A percentile compares a stretch with the other conserved stretches of the same genome.
Conservation (phyloP, 345 rosid genomes). For the Anacardium occidentale region DNA sequence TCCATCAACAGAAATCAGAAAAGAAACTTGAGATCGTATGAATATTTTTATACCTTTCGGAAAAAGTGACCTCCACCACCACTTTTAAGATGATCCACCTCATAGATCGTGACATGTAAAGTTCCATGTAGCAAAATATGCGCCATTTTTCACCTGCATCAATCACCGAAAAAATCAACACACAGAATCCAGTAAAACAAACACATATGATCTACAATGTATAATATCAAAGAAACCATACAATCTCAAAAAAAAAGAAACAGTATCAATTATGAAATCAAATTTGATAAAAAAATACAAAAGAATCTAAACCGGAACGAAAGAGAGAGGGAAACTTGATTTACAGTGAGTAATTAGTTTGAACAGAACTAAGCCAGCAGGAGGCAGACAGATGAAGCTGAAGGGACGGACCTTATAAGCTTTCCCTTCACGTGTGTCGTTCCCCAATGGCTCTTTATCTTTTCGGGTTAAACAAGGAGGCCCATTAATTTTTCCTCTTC, state of each 20-base stretch:
- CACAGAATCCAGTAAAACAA: background rate
- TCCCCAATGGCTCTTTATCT: too few species aligned
- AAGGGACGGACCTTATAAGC: background rate
- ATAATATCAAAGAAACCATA: background rate
- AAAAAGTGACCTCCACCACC: conserved; percentile 62
- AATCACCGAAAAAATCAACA: background rate
- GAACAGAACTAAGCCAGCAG: background rate
- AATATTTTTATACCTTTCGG: conserved; percentile 48
- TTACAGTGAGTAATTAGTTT: background rate
- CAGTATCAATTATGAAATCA: background rate
- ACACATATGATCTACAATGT: background rate
- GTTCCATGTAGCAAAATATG: conserved; percentile 74
- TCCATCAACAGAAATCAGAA: background rate
- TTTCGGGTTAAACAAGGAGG: too few species aligned
- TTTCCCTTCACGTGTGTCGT: too few species aligned
- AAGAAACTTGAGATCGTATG: conserved; percentile 7
- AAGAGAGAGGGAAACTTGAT: conserved; percentile 1
- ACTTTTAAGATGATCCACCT: conserved; percentile 58
- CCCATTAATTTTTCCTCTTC: too few species aligned
- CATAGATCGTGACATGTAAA: conserved; percentile 85
- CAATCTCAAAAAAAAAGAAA: too few species aligned
- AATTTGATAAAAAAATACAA: background rate
- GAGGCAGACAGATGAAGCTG: background rate
- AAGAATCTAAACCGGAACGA: background rate
- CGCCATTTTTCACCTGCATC: conserved; percentile 59